phyloP scores from a whole-genome alignment of 306 rosid species.

The Quercus engelmannii region DNA sequence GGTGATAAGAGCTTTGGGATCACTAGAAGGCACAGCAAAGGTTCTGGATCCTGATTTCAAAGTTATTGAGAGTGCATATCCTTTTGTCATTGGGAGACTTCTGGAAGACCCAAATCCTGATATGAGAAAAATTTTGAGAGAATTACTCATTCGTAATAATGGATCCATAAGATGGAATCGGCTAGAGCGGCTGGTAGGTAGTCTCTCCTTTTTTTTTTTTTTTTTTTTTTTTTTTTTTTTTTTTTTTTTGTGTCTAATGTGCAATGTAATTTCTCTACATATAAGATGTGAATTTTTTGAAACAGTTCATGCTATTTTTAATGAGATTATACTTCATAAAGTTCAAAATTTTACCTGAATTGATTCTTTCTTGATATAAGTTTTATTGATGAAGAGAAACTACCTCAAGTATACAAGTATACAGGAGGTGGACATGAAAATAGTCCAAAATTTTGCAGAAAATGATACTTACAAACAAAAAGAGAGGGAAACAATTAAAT shows the following conservation, averaged over 20 bases:
- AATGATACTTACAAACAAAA: no score
- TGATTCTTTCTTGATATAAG: no score
- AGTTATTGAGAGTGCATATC: conserved; percentile 90
- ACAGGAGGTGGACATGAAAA: no score
- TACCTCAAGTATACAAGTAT: no score
- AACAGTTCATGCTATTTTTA: neutral
- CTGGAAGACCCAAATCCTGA: conserved; percentile 91
- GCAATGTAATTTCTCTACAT: conserved; percentile 2
- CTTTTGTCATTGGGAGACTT: conserved; percentile 91
- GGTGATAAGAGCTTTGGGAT: conserved; percentile 90
- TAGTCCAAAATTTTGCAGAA: no score
- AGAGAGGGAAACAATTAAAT: no score
- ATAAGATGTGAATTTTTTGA: neutral
- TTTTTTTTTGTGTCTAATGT: neutral
- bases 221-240: neutral
- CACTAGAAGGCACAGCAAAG: conserved; percentile 97
- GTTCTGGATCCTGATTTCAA: conserved; percentile 87
- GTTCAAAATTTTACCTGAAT: neutral
- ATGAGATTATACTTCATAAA: neutral
- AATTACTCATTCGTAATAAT: conserved; percentile 75
- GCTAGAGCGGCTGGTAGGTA: conserved; percentile 80
- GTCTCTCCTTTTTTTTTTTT: conserved; percentile 1
- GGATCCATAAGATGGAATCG: conserved; percentile 98
- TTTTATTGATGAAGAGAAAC: no score
- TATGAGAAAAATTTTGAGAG: conserved; percentile 94